These are phyloP conservation scores for Leucosporidium yakuticum DNA, from an alignment of 768 basidiomycete species.

Conservation along the genomic window DNA sequence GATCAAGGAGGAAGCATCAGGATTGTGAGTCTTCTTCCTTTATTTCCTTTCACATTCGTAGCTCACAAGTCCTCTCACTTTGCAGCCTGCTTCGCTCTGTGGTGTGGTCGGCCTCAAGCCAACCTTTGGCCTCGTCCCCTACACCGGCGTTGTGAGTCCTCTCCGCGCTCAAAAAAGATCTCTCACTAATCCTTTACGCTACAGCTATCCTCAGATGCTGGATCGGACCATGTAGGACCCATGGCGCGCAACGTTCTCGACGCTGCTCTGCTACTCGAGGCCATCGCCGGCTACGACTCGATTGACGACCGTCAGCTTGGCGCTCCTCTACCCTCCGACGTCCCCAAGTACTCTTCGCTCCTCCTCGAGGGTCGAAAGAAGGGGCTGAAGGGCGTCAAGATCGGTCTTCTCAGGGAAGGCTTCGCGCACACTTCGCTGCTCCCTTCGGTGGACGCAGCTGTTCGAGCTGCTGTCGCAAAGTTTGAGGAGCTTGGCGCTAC, in stretches of 20 bases:
- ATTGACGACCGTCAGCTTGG: conserved; percentile 49
- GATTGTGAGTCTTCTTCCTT: conserved; percentile 32
- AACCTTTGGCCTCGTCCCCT: conserved; percentile 50
- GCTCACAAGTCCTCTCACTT: too few relatives aligned
- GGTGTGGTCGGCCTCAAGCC: conserved; percentile 50
- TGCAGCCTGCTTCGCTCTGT: conserved; percentile 46
- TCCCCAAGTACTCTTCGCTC: conserved; percentile 42
- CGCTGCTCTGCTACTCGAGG: conserved; percentile 47
- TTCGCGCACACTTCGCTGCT: conserved; percentile 44
- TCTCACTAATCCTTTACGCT: not conserved
- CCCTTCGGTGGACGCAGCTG: conserved; percentile 44
- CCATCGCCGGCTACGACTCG: conserved; percentile 49
- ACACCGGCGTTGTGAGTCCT: conserved; percentile 46
- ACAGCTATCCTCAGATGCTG: conserved; percentile 44
- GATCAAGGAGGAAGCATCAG: conserved; percentile 52
- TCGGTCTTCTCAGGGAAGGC: conserved; percentile 48
- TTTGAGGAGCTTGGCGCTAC: conserved; percentile 47
- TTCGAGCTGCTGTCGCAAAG: conserved; percentile 43
- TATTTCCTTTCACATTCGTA: not conserved
- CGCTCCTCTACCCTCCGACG: conserved; percentile 43
- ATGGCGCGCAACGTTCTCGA: conserved; percentile 46
- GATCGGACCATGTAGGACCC: conserved; percentile 48
- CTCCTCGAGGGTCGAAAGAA: conserved; percentile 35
- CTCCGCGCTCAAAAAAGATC: not conserved
- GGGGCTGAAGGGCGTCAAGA: conserved; percentile 44